Conservation (phyloP, 805 yeast species). For the Ogataea paradorogensis region DNA sequence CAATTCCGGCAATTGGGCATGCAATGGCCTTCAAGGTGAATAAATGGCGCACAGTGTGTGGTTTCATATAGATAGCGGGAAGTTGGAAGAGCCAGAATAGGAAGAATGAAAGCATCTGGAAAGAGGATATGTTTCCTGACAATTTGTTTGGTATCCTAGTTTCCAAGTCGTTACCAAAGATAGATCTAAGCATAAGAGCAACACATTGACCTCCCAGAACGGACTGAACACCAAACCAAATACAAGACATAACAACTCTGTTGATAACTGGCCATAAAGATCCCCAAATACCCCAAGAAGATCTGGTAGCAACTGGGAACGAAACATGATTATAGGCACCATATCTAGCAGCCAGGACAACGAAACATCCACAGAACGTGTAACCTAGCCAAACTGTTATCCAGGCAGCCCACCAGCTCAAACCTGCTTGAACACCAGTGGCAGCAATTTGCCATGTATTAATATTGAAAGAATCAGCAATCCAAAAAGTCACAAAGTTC, state of each 20-base stretch:
- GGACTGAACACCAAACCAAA: slow-evolving; percentile 87
- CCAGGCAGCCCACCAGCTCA: slow-evolving; percentile 93
- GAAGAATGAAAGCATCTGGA: slow-evolving; percentile 72
- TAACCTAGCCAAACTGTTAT: slow-evolving; percentile 87
- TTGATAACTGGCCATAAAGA: slow-evolving; percentile 85
- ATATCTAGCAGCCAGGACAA: slow-evolving; percentile 68
- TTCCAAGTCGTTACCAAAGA: slow-evolving; percentile 66
- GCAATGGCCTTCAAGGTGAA: slow-evolving; percentile 78
- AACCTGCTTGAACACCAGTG: slow-evolving; percentile 73
- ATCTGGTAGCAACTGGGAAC: slow-evolving; percentile 78
- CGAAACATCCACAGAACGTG: slow-evolving; percentile 62
- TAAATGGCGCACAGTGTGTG: slow-evolving; percentile 78
- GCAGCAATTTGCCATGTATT: slow-evolving; percentile 92
- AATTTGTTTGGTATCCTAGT: slow-evolving; percentile 62
- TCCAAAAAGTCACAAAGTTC: slow-evolving; percentile 78
- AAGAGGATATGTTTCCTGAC: slow-evolving; percentile 57
- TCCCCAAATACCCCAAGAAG: slow-evolving; percentile 85
- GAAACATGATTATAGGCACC: slow-evolving; percentile 81
- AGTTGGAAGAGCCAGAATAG: slow-evolving; percentile 77
- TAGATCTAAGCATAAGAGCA: slow-evolving; percentile 68
- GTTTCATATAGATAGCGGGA: slow-evolving; percentile 79
- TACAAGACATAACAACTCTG: slow-evolving; percentile 72
- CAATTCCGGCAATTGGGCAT: slow-evolving; percentile 82
- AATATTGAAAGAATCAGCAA: slow-evolving; percentile 85
- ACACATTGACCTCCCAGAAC: slow-evolving; percentile 86